These are phyloP conservation scores for Blastobotrys muscicola DNA, from an alignment of 805 yeast genomes.

Conservation along the genomic window DNA sequence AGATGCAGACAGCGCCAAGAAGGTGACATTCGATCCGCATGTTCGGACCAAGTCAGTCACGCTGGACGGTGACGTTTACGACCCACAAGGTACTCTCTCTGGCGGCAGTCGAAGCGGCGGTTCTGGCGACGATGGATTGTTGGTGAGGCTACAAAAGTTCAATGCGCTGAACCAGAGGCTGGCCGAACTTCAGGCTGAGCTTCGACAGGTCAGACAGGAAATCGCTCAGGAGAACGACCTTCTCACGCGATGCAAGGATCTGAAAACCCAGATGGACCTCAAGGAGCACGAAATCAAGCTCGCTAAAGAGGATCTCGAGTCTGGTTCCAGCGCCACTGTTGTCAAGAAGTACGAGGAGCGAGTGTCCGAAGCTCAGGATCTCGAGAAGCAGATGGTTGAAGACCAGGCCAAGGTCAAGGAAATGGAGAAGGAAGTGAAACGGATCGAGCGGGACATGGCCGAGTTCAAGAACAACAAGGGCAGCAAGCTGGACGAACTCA, in stretches of 20 bases:
- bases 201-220: slow-evolving; percentile 33
- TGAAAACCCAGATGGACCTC: slow-evolving; percentile 22
- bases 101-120: slow-evolving; percentile 70
- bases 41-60: slow-evolving; percentile 80
- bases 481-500: slow-evolving; percentile 55
- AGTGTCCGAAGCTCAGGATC: slow-evolving; percentile 36
- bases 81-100: slow-evolving; percentile 90
- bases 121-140: slow-evolving; percentile 44
- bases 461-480: slow-evolving; percentile 79
- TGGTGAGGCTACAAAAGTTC: slow-evolving; percentile 57
- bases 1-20: slow-evolving; percentile 81
- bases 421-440: slow-evolving; percentile 37
- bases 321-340: slow-evolving; percentile 20
- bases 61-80: slow-evolving; percentile 86
- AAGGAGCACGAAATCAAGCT: slow-evolving; percentile 25
- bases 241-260: slow-evolving; percentile 14
- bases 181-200: slow-evolving; percentile 33
- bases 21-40: slow-evolving; percentile 77
- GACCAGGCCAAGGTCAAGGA: slow-evolving; percentile 27
- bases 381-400: slow-evolving; percentile 32
- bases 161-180: slow-evolving; percentile 38
- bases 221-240: slow-evolving; percentile 34
- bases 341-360: slow-evolving; percentile 27
- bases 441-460: slow-evolving; percentile 63
- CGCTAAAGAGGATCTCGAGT: slow-evolving; percentile 18